Evolutionary conservation across 139 green algal species (phyloP).

Genomic region (Edaphochlamys debaryana): DNA sequence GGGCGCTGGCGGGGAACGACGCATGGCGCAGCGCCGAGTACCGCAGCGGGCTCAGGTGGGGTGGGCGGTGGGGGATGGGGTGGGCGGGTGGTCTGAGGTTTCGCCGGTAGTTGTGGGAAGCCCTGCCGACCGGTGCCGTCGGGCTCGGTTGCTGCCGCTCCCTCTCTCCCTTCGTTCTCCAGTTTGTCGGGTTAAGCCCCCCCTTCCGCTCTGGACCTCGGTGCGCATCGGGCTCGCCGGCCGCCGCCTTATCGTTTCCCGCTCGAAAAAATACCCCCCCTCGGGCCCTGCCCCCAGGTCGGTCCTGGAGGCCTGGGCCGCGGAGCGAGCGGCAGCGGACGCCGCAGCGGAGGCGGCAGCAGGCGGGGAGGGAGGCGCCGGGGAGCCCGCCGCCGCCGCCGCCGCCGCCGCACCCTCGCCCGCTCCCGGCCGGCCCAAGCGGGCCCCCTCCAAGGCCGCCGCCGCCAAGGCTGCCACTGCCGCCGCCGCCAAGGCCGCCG

Average conservation of each 20-base stretch:
- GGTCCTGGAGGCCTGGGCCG: not conserved
- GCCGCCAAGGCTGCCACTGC: too few species aligned
- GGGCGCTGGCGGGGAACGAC: not conserved
- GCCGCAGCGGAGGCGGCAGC: not conserved
- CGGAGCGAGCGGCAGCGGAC: not conserved
- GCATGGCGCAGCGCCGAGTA: constrained; percentile 39
- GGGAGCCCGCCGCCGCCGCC: too few species aligned
- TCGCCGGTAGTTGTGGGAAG: too few species aligned
- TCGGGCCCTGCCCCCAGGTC: not conserved
- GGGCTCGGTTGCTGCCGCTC: too few species aligned
- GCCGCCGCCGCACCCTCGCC: not conserved
- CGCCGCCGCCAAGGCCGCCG: not conserved
- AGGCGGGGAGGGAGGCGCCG: not conserved
- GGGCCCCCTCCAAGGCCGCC: not conserved
- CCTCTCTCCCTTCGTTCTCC: too few species aligned
- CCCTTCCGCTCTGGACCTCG: too few species aligned
- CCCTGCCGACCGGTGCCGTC: too few species aligned
- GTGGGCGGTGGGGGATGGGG: not conserved
- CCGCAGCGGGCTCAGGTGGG: constrained; percentile 6
- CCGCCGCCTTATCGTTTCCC: too few species aligned
- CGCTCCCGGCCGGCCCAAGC: not conserved
- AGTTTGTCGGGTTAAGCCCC: too few species aligned
- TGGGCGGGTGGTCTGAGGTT: not conserved
- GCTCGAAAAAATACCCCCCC: too few species aligned
- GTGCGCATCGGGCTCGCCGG: too few species aligned